Evolutionary conservation across 1,139 yeast species (phyloP).

Genomic region (Kodamaea arcana): DNA sequence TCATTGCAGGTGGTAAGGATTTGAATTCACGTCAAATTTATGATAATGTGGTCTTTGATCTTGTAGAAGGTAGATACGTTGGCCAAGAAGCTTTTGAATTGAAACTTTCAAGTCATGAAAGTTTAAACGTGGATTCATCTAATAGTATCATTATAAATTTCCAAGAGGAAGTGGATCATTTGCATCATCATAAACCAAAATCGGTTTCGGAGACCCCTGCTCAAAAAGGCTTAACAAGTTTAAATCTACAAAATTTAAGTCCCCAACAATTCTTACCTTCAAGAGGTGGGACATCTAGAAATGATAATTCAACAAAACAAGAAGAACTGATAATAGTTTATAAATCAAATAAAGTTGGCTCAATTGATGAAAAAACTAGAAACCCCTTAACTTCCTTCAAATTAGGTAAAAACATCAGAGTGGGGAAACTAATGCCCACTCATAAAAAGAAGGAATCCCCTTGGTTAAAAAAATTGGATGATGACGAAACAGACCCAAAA

Average conservation of each 20-base stretch:
- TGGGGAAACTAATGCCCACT: constrained; percentile 30
- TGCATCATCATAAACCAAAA: constrained; percentile 7
- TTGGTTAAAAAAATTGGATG: background rate
- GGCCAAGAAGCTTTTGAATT: constrained; percentile 24
- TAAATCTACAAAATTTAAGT: constrained; percentile 4
- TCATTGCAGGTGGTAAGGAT: constrained; percentile 61
- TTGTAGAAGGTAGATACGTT: constrained; percentile 45
- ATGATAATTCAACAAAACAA: constrained; percentile 6
- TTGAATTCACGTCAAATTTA: constrained; percentile 34
- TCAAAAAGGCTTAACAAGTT: constrained; percentile 2
- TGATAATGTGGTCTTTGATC: constrained; percentile 50
- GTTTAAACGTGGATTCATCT: constrained; percentile 29
- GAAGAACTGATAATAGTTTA: constrained; percentile 38
- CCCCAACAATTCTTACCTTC: constrained; percentile 9
- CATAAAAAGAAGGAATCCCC: constrained; percentile 13
- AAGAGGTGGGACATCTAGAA: constrained; percentile 5
- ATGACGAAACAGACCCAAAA: background rate
- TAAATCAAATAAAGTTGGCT: background rate
- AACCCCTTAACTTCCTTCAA: constrained; percentile 38
- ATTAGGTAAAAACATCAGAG: constrained; percentile 31
- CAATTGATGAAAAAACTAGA: constrained; percentile 1
- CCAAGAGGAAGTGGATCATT: constrained; percentile 27
- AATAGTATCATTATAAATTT: constrained; percentile 33
- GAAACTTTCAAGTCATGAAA: constrained; percentile 16
- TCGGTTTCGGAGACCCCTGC: constrained; percentile 1